Evolutionary conservation across 1,139 yeast species (phyloP).

Genomic region (Geotrichum klebahnii): DNA sequence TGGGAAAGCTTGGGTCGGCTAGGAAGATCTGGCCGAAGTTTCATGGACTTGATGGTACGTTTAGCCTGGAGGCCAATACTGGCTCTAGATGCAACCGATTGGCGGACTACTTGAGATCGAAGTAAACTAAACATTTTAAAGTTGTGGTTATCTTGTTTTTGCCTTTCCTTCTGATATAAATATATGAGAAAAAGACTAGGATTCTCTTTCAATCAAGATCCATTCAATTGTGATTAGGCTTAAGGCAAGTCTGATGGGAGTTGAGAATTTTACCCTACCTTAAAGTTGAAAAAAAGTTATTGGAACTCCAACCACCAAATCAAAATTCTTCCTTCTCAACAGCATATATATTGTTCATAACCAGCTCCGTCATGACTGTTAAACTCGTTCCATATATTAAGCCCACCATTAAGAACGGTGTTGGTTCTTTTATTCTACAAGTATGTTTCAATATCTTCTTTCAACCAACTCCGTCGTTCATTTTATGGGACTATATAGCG

Average conservation of each 20-base stretch:
- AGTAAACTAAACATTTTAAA: not conserved
- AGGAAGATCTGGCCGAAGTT: conserved; percentile 19
- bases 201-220: too few relatives aligned
- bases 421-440: conserved; percentile 71
- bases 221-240: too few relatives aligned
- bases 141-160: too few relatives aligned
- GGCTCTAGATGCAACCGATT: not conserved
- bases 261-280: conserved; percentile 12
- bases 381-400: conserved; percentile 27
- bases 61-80: not conserved
- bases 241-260: too few relatives aligned
- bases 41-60: conserved; percentile 21
- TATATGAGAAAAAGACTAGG: too few relatives aligned
- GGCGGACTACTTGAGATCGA: not conserved
- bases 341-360: not conserved
- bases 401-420: conserved; percentile 60
- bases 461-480: too few relatives aligned
- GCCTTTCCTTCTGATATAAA: too few relatives aligned
- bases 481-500: too few relatives aligned
- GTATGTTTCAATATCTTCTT: conserved; percentile 6
- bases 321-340: conserved; percentile 5
- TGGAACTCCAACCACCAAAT: conserved; percentile 11
- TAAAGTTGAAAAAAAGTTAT: not conserved
- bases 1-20: conserved; percentile 23
- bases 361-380: conserved; percentile 28